Base-by-base conservation (phyloP, 2,329 filamentous ascomycete genomes). In the Trichoderma atrobrunneum region DNA sequence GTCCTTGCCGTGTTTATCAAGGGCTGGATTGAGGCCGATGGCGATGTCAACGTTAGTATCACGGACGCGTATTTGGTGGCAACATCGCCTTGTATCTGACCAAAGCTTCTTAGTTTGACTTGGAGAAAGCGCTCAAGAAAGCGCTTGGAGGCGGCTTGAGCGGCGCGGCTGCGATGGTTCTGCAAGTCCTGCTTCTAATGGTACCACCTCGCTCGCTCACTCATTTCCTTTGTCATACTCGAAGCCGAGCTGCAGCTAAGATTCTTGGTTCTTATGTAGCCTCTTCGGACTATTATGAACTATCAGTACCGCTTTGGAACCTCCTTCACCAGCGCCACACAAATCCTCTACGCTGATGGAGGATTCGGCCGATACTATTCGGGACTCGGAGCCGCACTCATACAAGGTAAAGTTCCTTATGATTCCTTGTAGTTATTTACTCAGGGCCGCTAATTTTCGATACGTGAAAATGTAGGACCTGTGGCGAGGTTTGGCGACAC, bases 221-320 rank as follows among this genome's bases (percentile, higher is more conserved):
- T 60, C 56, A 30, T n/a, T 32, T 28, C 18, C 51, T 30, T 57
- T 12, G 18, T 16, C 7, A 57, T 39, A 11, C 51, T 26, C 11
- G 18, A 21, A 3, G 21, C 48, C 48, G n/a, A 24, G 48, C 48
- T 12, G 21, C 10, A 21, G 24, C 14, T 30, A 59, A 60, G 0
- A 1, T 26, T 7, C 16, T 62, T 62, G n/a, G 7, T 34, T 39
- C 10, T 18, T 21, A 18, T 5, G 18, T 61, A 86, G 84, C 85
- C 84, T 4, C 77, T 86, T 4, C 81, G 84, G 6, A 86, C 84
- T 0, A 84, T 86, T 14, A 86, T 86, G 84, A 86, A 86, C 76
- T 86, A 86, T 59, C 84, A 86, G 72, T 86, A 86, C 68, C 84
- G 84, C 2, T 84, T 82, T 51, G 84, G 84, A 1, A 81, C 80